These are phyloP conservation scores for Arthroderma sp. DNA, from an alignment of 2,329 filamentous ascomycete genomes.

Conservation along the genomic window DNA sequence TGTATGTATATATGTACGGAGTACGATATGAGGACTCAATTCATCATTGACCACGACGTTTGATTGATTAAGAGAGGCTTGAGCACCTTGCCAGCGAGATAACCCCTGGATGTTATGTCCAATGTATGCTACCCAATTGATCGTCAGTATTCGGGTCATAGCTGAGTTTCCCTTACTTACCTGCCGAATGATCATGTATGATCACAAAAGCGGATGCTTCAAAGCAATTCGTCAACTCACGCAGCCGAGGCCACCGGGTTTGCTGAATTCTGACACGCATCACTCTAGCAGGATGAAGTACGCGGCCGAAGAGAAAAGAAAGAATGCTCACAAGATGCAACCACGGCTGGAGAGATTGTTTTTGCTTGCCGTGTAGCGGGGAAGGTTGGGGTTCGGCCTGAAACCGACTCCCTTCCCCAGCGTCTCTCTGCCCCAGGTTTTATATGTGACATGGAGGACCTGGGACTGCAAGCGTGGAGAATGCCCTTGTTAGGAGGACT, in stretches of 20 bases:
- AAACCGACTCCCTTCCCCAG: not conserved
- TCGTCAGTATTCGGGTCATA: not conserved
- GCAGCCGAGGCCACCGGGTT: not conserved
- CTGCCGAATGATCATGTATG: not conserved
- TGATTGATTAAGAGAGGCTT: slow-evolving; percentile 2
- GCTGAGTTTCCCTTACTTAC: not conserved
- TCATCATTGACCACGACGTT: not conserved
- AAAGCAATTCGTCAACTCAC: not conserved
- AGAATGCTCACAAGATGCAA: slow-evolving; percentile 1
- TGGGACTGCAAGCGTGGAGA: not conserved
- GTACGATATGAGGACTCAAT: not conserved
- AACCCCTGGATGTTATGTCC: not conserved
- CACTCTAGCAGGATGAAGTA: not conserved
- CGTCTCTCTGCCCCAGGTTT: not conserved
- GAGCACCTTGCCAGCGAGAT: not conserved
- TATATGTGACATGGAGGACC: not conserved
- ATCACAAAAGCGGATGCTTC: not conserved
- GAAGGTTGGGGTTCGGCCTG: slow-evolving; percentile 1
- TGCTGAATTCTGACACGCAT: not conserved
- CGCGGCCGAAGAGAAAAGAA: slow-evolving; percentile 1
- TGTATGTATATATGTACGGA: not conserved
- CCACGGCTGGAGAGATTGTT: not conserved
- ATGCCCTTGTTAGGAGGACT: not conserved
- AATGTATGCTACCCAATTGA: not conserved
- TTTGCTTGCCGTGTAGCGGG: not conserved